These are phyloP conservation scores for Fibroporia radiculosa DNA, from an alignment of 768 basidiomycete genomes.

Conservation along the genomic window DNA sequence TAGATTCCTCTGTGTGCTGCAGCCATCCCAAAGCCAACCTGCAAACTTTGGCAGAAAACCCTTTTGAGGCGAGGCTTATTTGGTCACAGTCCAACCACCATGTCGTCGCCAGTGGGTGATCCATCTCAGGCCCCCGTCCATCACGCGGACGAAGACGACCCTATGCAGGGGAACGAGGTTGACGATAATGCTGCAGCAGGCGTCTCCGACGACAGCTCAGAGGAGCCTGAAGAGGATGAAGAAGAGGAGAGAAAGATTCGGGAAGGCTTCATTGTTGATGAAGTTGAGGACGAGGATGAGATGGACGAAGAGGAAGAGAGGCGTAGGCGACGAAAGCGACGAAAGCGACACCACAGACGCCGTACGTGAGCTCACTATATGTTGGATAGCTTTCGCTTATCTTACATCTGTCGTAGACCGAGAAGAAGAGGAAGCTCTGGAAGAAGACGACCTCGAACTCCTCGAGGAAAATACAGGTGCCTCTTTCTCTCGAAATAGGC, in stretches of 20 bases:
- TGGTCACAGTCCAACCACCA: too few relatives aligned
- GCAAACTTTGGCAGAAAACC: too few relatives aligned
- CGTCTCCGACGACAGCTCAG: conserved; percentile 75
- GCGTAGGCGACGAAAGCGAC: conserved; percentile 59
- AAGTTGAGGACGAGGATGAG: conserved; percentile 80
- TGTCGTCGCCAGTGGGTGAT: conserved; percentile 37
- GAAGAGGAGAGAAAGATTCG: conserved; percentile 75
- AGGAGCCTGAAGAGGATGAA: conserved; percentile 85
- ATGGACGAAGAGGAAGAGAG: conserved; percentile 51
- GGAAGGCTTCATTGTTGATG: conserved; percentile 90
- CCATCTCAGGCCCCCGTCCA: conserved; percentile 22
- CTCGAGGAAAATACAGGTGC: conserved; percentile 81
- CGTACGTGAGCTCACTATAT: conserved; percentile 28
- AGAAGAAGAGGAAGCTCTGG: conserved; percentile 57
- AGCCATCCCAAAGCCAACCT: too few relatives aligned
- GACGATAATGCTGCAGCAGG: conserved; percentile 52
- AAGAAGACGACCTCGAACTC: conserved; percentile 84
- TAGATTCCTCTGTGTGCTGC: conserved; percentile 7
- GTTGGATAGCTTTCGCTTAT: not conserved
- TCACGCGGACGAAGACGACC: conserved; percentile 40
- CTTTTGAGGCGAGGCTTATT: too few relatives aligned
- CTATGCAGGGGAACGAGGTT: conserved; percentile 49
- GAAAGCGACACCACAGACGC: conserved; percentile 56
- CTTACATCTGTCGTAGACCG: conserved; percentile 27
- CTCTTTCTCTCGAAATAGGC: conserved; percentile 44